Evolutionary conservation across 2,329 filamentous ascomycete genomes (phyloP).

Genomic region (Fusarium euwallaceae): DNA sequence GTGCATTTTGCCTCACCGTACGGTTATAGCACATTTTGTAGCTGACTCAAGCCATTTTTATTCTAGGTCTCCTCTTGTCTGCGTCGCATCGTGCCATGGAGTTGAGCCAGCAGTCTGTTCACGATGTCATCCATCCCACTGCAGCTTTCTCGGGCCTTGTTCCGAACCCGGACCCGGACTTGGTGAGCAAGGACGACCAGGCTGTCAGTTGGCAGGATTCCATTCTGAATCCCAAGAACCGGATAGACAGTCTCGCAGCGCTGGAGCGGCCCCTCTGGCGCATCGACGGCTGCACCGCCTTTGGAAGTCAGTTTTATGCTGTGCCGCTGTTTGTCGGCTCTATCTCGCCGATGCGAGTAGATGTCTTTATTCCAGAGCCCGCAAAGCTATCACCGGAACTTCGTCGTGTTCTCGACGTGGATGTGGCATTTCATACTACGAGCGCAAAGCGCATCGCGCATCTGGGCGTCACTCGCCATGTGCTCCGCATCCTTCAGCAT

Average conservation of each 20-base stretch:
- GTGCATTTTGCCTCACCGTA: conserved; percentile 36
- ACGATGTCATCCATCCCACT: conserved; percentile 70
- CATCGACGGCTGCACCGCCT: conserved; percentile 69
- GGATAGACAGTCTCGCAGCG: conserved; percentile 67
- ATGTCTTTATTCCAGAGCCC: conserved; percentile 69
- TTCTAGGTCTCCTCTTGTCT: conserved; percentile 20
- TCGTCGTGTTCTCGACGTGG: conserved; percentile 61
- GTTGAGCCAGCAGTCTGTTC: conserved; percentile 64
- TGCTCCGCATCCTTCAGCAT: conserved; percentile 66
- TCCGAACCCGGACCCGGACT: conserved; percentile 5
- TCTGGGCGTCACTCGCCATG: conserved; percentile 66
- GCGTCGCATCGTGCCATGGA: conserved; percentile 59
- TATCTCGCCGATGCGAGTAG: conserved; percentile 66
- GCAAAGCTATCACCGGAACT: conserved; percentile 56
- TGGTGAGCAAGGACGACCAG: conserved; percentile 10
- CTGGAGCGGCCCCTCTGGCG: conserved; percentile 64
- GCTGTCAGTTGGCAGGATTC: conserved; percentile 60
- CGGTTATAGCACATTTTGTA: conserved; percentile 16
- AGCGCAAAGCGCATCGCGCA: conserved; percentile 61
- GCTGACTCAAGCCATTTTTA: conserved; percentile 22
- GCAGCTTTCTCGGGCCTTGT: conserved; percentile 59
- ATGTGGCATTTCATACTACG: conserved; percentile 68
- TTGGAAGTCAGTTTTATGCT: conserved; percentile 70
- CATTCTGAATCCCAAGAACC: conserved; percentile 70
- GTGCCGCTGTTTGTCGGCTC: conserved; percentile 64